Conservation (phyloP, 345 rosid genomes). For the Salix dunnii region DNA sequence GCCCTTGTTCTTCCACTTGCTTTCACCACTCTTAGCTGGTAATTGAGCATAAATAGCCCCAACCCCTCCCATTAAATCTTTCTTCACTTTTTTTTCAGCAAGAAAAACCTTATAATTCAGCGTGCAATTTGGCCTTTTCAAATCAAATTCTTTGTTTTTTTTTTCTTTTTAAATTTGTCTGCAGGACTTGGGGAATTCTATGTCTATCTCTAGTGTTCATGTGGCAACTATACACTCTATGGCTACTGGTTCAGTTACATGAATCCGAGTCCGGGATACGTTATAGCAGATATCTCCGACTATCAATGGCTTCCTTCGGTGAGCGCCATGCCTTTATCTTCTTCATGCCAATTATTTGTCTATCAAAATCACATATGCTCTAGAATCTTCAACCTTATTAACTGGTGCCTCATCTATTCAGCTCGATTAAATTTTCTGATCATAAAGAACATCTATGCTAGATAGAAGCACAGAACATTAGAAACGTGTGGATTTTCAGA, state of each 20-base stretch:
- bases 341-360: background rate
- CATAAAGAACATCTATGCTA: background rate
- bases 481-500: background rate
- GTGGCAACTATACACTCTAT: slow-evolving; percentile 59
- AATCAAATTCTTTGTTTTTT: background rate
- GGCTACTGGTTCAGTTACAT: slow-evolving; percentile 53
- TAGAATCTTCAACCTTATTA: background rate
- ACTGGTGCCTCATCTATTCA: background rate
- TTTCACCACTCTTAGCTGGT: slow-evolving; percentile 53
- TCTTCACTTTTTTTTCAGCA: background rate
- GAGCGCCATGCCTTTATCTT: background rate
- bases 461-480: no score
- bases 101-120: background rate
- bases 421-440: background rate
- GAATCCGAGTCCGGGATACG: slow-evolving; percentile 48
- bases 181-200: slow-evolving; percentile 57
- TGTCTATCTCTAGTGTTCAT: slow-evolving; percentile 40
- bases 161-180: background rate
- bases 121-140: background rate
- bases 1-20: slow-evolving; percentile 64
- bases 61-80: background rate
- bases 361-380: background rate
- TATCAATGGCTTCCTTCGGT: slow-evolving; percentile 60
- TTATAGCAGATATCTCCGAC: slow-evolving; percentile 54
- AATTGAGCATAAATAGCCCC: background rate